phyloP scores from a whole-genome alignment of 805 yeast species.

The Lipomyces starkeyi region DNA sequence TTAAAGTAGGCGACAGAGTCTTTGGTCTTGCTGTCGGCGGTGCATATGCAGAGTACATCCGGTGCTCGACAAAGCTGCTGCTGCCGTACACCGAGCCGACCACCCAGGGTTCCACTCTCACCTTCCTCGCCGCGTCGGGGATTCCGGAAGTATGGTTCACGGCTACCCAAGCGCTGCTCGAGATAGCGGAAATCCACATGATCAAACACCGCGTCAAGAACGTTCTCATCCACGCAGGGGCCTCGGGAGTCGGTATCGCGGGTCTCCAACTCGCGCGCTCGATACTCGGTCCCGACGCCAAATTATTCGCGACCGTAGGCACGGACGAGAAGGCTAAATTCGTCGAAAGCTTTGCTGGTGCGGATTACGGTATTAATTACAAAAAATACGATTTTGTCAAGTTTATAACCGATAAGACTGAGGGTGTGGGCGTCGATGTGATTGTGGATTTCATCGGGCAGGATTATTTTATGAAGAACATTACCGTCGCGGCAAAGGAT shows the following conservation, averaged over 20 bases:
- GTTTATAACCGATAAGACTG: conserved; percentile 19
- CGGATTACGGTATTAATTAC: conserved; percentile 41
- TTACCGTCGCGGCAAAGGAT: conserved; percentile 41
- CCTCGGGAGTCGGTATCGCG: conserved; percentile 47
- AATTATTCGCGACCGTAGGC: conserved; percentile 46
- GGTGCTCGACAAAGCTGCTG: conserved; percentile 41
- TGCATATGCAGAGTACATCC: conserved; percentile 48
- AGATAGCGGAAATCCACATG: conserved; percentile 42
- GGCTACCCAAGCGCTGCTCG: conserved; percentile 46
- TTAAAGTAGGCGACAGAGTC: conserved; percentile 46
- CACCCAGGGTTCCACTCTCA: conserved; percentile 25
- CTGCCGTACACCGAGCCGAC: conserved; percentile 38
- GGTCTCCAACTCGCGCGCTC: conserved; percentile 47
- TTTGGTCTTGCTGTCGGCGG: conserved; percentile 49
- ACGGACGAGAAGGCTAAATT: conserved; percentile 41
- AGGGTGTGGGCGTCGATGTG: conserved; percentile 42
- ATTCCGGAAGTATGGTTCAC: conserved; percentile 49
- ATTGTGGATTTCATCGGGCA: conserved; percentile 48
- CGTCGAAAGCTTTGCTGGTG: conserved; percentile 40
- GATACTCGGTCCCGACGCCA: conserved; percentile 45
- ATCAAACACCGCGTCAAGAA: conserved; percentile 39
- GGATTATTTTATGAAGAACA: conserved; percentile 37
- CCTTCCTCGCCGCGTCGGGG: conserved; percentile 44
- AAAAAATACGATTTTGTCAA: conserved; percentile 31
- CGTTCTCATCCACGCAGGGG: conserved; percentile 48